Percentiles rank a stretch among this genome's conserved stretches.
Conservation (phyloP, 2,329 filamentous ascomycete species). For the Paecilomyces formosus region DNA sequence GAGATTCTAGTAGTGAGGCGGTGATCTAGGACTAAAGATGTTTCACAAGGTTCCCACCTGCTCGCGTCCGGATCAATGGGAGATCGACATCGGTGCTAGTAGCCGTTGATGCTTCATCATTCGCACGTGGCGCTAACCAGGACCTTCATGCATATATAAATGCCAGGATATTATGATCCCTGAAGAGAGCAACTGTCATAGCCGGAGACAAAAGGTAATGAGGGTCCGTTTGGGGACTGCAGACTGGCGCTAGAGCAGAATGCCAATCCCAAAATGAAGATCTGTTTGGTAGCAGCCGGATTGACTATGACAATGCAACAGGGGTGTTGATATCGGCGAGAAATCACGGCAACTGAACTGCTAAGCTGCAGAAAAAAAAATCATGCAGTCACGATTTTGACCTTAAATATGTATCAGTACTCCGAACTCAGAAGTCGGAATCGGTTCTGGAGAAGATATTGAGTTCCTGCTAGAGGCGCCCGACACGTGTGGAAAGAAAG, state of each 20-base stretch:
- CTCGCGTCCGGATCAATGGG: conserved; percentile 23
- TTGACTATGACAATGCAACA: not conserved
- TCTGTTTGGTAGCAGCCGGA: not conserved
- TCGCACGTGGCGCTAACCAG: conserved; percentile 31
- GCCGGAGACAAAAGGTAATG: conserved; percentile 4
- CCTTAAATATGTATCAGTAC: not conserved
- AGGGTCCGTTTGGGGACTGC: not conserved
- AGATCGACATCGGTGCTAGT: conserved; percentile 29
- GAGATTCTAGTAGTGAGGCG: not conserved
- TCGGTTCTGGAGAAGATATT: not conserved
- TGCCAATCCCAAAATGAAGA: not conserved
- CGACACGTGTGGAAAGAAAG: not conserved
- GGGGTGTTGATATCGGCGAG: not conserved
- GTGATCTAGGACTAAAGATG: not conserved
- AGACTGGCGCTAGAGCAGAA: not conserved
- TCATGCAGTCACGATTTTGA: not conserved
- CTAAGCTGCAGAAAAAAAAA: not conserved
- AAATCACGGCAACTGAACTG: not conserved
- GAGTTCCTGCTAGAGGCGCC: not conserved
- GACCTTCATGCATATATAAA: conserved; percentile 26
- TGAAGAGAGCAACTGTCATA: not conserved
- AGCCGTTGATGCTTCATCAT: conserved; percentile 29
- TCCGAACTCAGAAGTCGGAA: not conserved
- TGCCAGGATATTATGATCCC: not conserved
- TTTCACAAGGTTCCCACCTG: conserved; percentile 6